Evolutionary conservation across 768 basidiomycete genomes (phyloP).

Genomic region (Punctularia strigosozonata): DNA sequence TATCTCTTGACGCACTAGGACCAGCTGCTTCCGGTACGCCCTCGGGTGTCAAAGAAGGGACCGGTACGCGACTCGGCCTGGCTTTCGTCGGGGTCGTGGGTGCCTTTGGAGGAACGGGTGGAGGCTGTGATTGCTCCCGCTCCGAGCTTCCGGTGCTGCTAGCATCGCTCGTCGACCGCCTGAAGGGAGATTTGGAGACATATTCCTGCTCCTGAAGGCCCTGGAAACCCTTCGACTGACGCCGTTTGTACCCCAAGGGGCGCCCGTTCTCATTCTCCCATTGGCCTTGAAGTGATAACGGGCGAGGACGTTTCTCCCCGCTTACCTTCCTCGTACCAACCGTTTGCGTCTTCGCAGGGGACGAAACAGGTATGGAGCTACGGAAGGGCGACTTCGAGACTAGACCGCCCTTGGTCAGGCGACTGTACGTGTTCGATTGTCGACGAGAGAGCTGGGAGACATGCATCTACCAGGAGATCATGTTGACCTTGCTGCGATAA

Average conservation of each 20-base stretch:
- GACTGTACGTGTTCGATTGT: slow-evolving; percentile 68
- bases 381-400: slow-evolving; percentile 85
- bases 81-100: slow-evolving; percentile 6
- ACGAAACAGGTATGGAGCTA: slow-evolving; percentile 41
- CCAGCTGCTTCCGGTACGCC: slow-evolving; percentile 6
- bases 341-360: slow-evolving; percentile 5
- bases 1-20: slow-evolving; percentile 16
- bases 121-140: slow-evolving; percentile 16
- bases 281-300: slow-evolving; percentile 58
- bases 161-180: slow-evolving; percentile 15
- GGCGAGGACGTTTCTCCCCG: slow-evolving; percentile 69
- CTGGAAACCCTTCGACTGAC: slow-evolving; percentile 66
- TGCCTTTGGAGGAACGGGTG: slow-evolving; percentile 6
- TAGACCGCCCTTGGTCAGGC: slow-evolving; percentile 64
- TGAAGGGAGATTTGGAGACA: slow-evolving; percentile 78
- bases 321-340: slow-evolving; percentile 40
- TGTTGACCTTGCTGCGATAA: too few relatives aligned
- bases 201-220: slow-evolving; percentile 65
- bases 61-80: slow-evolving; percentile 12
- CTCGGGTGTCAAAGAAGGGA: slow-evolving; percentile 1
- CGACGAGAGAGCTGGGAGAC: slow-evolving; percentile 53
- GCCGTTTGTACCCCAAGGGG: slow-evolving; percentile 58
- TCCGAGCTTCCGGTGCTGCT: slow-evolving; percentile 17
- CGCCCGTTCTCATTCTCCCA: slow-evolving; percentile 66
- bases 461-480: slow-evolving; percentile 19